Conservation (phyloP, 2,329 filamentous ascomycete genomes). For the Moelleriella libera region DNA sequence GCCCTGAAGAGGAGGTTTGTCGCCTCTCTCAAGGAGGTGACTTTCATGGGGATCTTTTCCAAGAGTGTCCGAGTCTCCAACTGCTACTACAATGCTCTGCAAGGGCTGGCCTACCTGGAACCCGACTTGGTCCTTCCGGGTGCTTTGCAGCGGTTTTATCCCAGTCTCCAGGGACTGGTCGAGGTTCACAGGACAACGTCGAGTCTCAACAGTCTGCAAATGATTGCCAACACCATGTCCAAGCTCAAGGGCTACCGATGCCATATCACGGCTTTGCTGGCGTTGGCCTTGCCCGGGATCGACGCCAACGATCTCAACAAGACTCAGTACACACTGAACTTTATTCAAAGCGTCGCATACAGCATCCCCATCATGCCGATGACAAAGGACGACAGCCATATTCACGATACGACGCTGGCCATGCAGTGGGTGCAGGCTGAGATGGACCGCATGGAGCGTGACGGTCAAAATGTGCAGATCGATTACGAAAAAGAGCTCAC, state of each 20-base stretch:
- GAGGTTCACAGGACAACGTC: slow-evolving; percentile 95
- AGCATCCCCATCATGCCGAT: slow-evolving; percentile 87
- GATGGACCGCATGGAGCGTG: slow-evolving; percentile 83
- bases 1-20: slow-evolving; percentile 85
- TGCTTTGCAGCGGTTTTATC: slow-evolving; percentile 89
- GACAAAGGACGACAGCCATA: slow-evolving; percentile 39
- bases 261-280: slow-evolving; percentile 87
- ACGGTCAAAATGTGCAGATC: slow-evolving; percentile 72
- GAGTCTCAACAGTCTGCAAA: slow-evolving; percentile 80
- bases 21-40: slow-evolving; percentile 74
- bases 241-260: slow-evolving; percentile 92
- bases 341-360: slow-evolving; percentile 91
- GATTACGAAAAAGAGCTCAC: slow-evolving; percentile 72
- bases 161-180: slow-evolving; percentile 88
- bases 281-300: slow-evolving; percentile 83
- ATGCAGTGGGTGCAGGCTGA: slow-evolving; percentile 90
- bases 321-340: slow-evolving; percentile 84
- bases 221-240: slow-evolving; percentile 82
- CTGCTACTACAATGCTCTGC: slow-evolving; percentile 80
- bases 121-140: slow-evolving; percentile 85
- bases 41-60: slow-evolving; percentile 96
- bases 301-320: slow-evolving; percentile 97
- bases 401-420: slow-evolving; percentile 63
- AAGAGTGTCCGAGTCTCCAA: slow-evolving; percentile 88
- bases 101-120: slow-evolving; percentile 80